Percentiles rank a stretch among this genome's conserved stretches.
These are phyloP conservation scores for Dysphania ambrosioides DNA, from an alignment of 148 eudicot species.

Conservation along the genomic window DNA sequence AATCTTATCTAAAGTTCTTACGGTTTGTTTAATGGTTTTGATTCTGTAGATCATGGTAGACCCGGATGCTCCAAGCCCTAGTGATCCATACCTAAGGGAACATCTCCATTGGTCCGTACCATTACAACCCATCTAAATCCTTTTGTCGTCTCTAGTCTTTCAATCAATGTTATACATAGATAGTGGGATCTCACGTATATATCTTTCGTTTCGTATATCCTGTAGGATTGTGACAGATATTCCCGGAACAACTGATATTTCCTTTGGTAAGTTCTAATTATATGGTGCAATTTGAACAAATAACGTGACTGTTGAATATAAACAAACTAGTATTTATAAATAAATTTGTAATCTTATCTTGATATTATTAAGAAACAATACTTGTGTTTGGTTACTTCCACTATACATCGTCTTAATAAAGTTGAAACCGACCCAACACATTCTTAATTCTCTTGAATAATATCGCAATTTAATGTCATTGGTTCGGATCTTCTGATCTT, in stretches of 20 bases:
- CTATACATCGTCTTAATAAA: neutral
- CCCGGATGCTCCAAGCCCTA: slow-evolving; percentile 93
- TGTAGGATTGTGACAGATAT: slow-evolving; percentile 87
- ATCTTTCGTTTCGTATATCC: neutral
- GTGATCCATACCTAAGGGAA: slow-evolving; percentile 78
- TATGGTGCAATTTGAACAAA: neutral
- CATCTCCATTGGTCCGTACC: slow-evolving; percentile 76
- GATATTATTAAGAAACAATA: no score
- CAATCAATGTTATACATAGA: neutral
- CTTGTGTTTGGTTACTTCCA: neutral
- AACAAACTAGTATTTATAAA: neutral
- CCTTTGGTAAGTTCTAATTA: slow-evolving; percentile 52
- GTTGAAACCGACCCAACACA: neutral
- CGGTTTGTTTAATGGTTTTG: neutral
- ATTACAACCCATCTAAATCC: neutral
- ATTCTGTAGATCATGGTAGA: slow-evolving; percentile 70
- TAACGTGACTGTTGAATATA: neutral
- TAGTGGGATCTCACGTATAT: neutral
- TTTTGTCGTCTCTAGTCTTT: neutral
- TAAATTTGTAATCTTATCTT: no score
- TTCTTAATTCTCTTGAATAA: neutral
- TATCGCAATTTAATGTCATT: neutral
- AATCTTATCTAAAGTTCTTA: neutral
- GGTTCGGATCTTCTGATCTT: neutral
- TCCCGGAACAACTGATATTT: slow-evolving; percentile 84